A percentile compares a stretch with the other conserved stretches of the same genome.
These are phyloP conservation scores for Brassica cretica DNA, from an alignment of 345 rosid species.

Conservation along the genomic window DNA sequence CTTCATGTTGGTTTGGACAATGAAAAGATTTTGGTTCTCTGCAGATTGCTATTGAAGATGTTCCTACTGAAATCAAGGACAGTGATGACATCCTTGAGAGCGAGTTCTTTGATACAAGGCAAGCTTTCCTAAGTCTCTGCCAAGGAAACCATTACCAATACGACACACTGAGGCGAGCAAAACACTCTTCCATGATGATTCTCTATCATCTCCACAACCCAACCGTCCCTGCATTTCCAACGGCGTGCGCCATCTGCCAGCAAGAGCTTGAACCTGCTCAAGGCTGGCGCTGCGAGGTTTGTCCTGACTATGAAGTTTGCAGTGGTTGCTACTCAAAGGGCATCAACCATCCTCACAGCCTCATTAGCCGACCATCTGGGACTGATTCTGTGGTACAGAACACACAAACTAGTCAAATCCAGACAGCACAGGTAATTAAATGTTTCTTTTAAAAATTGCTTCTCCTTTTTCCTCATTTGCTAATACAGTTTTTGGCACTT, in stretches of 20 bases:
- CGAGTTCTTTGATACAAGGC: constrained; percentile 97
- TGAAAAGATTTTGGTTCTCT: constrained; percentile 34
- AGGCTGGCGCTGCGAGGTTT: constrained; percentile 97
- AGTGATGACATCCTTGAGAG: constrained; percentile 94
- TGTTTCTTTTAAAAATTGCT: not conserved
- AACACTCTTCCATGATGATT: not conserved
- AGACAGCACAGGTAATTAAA: constrained; percentile 63
- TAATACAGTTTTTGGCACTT: constrained; percentile 34
- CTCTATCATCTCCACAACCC: constrained; percentile 61
- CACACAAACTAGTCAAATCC: constrained; percentile 72
- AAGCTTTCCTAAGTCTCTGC: constrained; percentile 97
- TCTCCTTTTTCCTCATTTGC: constrained; percentile 5
- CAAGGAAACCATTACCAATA: constrained; percentile 59
- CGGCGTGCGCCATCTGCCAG: constrained; percentile 74
- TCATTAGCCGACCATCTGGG: constrained; percentile 72
- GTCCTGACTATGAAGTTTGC: constrained; percentile 95
- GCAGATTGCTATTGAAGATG: constrained; percentile 67
- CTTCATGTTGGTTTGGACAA: constrained; percentile 12
- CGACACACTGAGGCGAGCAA: not conserved
- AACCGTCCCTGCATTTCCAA: constrained; percentile 94
- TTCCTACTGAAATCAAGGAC: constrained; percentile 81
- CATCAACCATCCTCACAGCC: constrained; percentile 87
- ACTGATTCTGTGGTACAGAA: constrained; percentile 91
- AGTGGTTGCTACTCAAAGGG: constrained; percentile 84
- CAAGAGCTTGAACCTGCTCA: constrained; percentile 97